Evolutionary conservation across 129 eudicot species (phyloP).

Genomic region (Apium graveolens): DNA sequence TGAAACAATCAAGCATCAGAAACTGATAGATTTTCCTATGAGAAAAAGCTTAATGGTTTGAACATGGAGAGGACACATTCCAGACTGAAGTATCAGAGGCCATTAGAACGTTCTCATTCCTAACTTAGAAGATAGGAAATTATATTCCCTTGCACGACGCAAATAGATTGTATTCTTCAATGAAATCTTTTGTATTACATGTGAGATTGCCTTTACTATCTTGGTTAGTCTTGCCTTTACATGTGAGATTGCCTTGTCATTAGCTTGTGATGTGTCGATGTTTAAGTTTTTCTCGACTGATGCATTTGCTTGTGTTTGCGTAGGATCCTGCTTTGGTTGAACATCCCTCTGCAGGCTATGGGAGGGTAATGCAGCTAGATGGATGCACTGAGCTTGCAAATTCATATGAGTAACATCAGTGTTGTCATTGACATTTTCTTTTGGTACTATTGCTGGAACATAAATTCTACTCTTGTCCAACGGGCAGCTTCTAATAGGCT

Average conservation of each 20-base stretch:
- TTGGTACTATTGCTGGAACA: slow-evolving; percentile 3
- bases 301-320: slow-evolving; percentile 8
- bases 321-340: not conserved
- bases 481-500: not conserved
- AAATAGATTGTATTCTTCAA: slow-evolving; percentile 67
- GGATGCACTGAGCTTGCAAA: slow-evolving; percentile 33
- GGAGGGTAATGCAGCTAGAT: too few relatives aligned
- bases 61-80: too few relatives aligned
- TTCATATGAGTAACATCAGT: not conserved
- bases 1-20: too few relatives aligned
- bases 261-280: slow-evolving; percentile 23
- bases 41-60: too few relatives aligned
- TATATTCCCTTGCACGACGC: slow-evolving; percentile 60
- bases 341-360: too few relatives aligned
- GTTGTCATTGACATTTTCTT: slow-evolving; percentile 25
- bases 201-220: too few relatives aligned
- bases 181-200: slow-evolving; percentile 40
- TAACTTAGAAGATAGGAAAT: slow-evolving; percentile 50
- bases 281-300: slow-evolving; percentile 19
- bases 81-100: not conserved
- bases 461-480: not conserved
- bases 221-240: too few relatives aligned
- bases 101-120: not conserved
- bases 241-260: slow-evolving; percentile 56
- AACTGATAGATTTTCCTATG: too few relatives aligned